Base-by-base conservation (phyloP, 306 rosid species). In the Cucurbita argyrosperma region DNA sequence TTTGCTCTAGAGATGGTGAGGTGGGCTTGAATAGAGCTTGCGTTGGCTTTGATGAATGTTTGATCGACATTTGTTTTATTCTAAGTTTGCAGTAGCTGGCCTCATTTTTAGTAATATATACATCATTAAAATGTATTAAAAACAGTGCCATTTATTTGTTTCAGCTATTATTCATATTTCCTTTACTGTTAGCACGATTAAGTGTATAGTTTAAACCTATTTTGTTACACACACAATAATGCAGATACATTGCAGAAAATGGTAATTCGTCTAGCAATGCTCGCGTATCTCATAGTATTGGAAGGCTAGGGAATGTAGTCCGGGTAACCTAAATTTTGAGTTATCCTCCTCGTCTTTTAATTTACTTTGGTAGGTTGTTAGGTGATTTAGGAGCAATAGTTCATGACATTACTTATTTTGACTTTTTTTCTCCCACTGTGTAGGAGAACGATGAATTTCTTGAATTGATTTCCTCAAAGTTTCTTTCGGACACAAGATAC, bases 401-500 rank as follows among this genome's bases (percentile, higher is more conserved):
- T 23, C 58, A 35, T 15, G 71, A 37, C 53, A 14, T n/a, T 68
- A 14, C 23, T 49, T 65, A 60, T 52, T 30, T 39, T 18, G 74
- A 68, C 19, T 64, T 21, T 40, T 30, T 62, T 38, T 62, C 8
- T 6, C 66, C 77, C 49, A 74, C 71, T 30, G 74, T 23, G 13
- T 10, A 95, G 99, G 99, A 95, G 53, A 89, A 89, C 8, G 99
- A 95, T 73, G 99, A 91, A 9, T 95, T 95, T 80, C 89, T 91
- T 46, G 99, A 95, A 76, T 95, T 95, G 74, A 84, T 95, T 80
- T 95, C 99, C 62, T 79, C 90, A 0, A 95, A 83, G 82, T 89
- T 86, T 84, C 88, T 95, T 71, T 83, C 87, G 43, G 99, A 91
- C 66, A 26, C 83, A 0, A 82, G 96, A 66, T 91, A 87, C 84